Base-by-base conservation (phyloP, 1,284 basidiomycete genomes). In the Ceratobasidium sp. region DNA sequence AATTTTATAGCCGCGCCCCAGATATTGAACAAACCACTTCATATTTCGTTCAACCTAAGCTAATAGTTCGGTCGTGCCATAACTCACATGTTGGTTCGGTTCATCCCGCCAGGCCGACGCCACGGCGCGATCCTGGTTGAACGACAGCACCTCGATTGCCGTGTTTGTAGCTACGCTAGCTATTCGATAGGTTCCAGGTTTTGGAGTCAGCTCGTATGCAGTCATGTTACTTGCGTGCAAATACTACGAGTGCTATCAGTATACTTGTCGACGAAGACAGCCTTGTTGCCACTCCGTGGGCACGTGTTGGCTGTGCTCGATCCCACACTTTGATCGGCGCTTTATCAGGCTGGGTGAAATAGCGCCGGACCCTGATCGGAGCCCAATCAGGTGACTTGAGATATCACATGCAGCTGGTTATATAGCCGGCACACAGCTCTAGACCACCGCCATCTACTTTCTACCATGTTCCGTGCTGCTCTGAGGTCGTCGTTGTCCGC, bases 401-500 rank as follows among this genome's bases (percentile, higher is more conserved):
- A 41, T 66, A 66, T 66, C 64, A 66, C 64, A 66, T 66, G 64
- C 46, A 48, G 23, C 44, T 44, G 64, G 64, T 60, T 65, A 65
- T 48, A 66, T n/a, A n/a, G 30, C 27, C 57, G 57, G 57, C 20
- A 35, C 20, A 50, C 33, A 66, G 64, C 64, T 48, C 41, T 66
- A 10, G 64, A 46, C 64, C 23, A 52, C 70, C 59, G 52, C 44
- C n/a, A 50, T 35, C 59, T 18, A 8, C 27, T 74, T 74, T 74
- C 46, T 64, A 46, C 57, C 30, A 74, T 74, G 70, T n/a, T 62
- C 59, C 70, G 70, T 62, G 33, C 64, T 48, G 60, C 46, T 50
- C 46, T 74, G 23, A 74, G 57, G 59, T 64, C 60, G 5, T 62
- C 70, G 4, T 14, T 30, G 12, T 27, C 50, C n/a, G 70, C 50